These are phyloP conservation scores for Metschnikowia peoriensis DNA, from an alignment of 805 yeast genomes.

Conservation along the genomic window DNA sequence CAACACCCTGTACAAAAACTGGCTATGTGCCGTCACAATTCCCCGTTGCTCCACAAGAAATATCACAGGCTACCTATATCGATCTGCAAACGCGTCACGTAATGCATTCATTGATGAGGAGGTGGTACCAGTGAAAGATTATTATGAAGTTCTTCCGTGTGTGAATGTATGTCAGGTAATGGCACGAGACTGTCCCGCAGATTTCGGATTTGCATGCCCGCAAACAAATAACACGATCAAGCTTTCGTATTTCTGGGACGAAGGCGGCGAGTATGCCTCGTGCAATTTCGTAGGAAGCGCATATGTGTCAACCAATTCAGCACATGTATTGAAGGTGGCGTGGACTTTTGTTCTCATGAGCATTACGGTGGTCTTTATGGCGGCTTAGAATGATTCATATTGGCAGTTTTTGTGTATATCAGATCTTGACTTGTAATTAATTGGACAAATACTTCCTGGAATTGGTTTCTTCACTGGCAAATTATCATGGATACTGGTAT, in stretches of 20 bases:
- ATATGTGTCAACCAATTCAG: conserved; percentile 1
- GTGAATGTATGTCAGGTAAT: conserved; percentile 74
- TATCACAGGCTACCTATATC: conserved; percentile 40
- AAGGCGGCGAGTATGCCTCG: conserved; percentile 24
- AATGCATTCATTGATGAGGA: conserved; percentile 53
- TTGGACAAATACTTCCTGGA: no score
- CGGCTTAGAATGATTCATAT: background rate
- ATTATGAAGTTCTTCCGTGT: conserved; percentile 86
- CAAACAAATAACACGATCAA: conserved; percentile 28
- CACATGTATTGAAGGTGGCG: conserved; percentile 5
- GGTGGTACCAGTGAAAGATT: conserved; percentile 54
- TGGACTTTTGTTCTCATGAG: conserved; percentile 7
- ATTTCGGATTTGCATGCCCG: conserved; percentile 77
- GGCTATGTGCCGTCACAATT: conserved; percentile 88
- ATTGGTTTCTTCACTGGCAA: no score
- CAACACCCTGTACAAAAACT: conserved; percentile 63
- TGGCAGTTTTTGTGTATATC: no score
- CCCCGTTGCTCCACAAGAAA: conserved; percentile 75
- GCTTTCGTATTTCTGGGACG: conserved; percentile 46
- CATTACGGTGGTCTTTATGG: conserved; percentile 3
- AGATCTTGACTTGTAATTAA: no score
- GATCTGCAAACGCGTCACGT: conserved; percentile 55
- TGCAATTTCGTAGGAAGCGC: conserved; percentile 38
- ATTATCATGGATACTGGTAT: no score
- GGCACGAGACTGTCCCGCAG: conserved; percentile 80